phyloP scores from a whole-genome alignment of 495 filamentous ascomycete genomes.

The Rhypophila decipiens region DNA sequence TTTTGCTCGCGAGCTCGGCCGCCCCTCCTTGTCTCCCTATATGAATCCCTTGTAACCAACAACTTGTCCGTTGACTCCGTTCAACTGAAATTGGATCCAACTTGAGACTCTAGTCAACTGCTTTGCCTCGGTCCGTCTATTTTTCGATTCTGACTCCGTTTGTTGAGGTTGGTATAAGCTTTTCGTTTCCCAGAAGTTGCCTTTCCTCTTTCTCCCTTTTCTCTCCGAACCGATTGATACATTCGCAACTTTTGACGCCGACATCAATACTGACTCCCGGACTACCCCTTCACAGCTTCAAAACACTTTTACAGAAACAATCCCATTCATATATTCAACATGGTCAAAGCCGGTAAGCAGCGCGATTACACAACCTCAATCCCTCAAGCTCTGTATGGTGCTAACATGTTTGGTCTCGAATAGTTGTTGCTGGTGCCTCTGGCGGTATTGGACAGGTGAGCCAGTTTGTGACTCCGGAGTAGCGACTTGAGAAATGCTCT shows the following conservation, averaged over 20 bases:
- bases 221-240: not conserved
- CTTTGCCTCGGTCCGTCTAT: constrained; percentile 1
- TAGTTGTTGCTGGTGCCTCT: constrained; percentile 91
- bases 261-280: constrained; percentile 2
- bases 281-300: constrained; percentile 18
- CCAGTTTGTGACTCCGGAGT: not conserved
- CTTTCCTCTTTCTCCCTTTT: not conserved
- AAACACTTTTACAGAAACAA: constrained; percentile 6
- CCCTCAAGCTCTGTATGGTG: too few relatives aligned
- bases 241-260: not conserved
- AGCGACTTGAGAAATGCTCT: too few relatives aligned
- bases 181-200: not conserved
- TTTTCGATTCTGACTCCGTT: not conserved
- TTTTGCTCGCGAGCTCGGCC: constrained; percentile 4
- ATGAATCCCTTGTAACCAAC: not conserved
- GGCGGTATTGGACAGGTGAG: constrained; percentile 96
- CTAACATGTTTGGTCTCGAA: constrained; percentile 21
- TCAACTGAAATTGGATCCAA: not conserved
- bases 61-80: not conserved
- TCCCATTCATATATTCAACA: constrained; percentile 46
- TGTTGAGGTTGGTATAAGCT: not conserved
- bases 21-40: not conserved
- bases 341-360: constrained; percentile 81
- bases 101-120: not conserved
- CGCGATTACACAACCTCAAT: not conserved